phyloP scores from a whole-genome alignment of 2,329 filamentous ascomycete species.

The Fusarium falciforme region DNA sequence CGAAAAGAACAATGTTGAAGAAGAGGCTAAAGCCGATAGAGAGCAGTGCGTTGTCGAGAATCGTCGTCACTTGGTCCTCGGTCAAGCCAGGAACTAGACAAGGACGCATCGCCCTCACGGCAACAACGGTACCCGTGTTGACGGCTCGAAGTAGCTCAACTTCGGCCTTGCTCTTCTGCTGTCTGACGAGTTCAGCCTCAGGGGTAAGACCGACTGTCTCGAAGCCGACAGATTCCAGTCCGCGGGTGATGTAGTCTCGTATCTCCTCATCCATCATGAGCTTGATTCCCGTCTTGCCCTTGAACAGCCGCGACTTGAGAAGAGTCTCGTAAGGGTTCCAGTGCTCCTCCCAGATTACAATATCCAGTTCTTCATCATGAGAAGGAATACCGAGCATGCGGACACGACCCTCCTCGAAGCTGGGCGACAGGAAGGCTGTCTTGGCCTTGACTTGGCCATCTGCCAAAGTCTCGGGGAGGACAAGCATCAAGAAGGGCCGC shows the following conservation, averaged over 20 bases:
- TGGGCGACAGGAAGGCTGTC: conserved; percentile 68
- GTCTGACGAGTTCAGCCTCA: conserved; percentile 67
- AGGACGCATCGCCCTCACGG: conserved; percentile 66
- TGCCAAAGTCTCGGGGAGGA: conserved; percentile 58
- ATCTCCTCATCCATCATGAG: conserved; percentile 76
- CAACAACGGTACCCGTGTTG: conserved; percentile 72
- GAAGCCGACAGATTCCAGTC: conserved; percentile 65
- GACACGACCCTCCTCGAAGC: conserved; percentile 70
- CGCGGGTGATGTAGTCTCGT: conserved; percentile 71
- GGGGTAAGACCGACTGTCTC: conserved; percentile 64
- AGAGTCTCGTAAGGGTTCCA: conserved; percentile 72
- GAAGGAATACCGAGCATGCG: conserved; percentile 69
- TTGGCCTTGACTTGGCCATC: conserved; percentile 60
- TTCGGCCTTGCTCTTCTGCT: conserved; percentile 67
- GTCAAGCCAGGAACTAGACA: conserved; percentile 68
- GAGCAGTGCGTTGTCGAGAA: conserved; percentile 66
- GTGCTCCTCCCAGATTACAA: conserved; percentile 72
- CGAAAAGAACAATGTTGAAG: conserved; percentile 74
- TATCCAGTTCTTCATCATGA: conserved; percentile 59
- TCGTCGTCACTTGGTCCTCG: conserved; percentile 66
- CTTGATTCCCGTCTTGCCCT: conserved; percentile 41
- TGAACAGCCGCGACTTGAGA: conserved; percentile 56
- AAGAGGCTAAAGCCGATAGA: conserved; percentile 67
- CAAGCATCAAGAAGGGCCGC: conserved; percentile 71
- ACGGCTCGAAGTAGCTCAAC: conserved; percentile 69